Percentiles rank a stretch among this genome's conserved stretches.
phyloP scores from a whole-genome alignment of 2,329 filamentous ascomycete species.

The Fusarium sp. region DNA sequence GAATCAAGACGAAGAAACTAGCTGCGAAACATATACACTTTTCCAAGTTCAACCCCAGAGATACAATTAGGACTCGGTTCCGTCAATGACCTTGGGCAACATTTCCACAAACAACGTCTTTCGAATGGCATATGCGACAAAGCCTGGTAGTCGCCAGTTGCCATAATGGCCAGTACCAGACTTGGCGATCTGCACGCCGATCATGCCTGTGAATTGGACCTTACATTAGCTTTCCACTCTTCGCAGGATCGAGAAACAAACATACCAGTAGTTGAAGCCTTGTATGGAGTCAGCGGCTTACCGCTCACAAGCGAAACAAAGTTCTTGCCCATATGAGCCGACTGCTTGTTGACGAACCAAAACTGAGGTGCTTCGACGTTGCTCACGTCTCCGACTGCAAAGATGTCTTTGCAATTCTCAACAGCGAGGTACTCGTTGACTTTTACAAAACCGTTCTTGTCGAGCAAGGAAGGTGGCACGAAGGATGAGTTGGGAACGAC shows the following conservation, averaged over 20 bases:
- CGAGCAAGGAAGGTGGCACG: background rate
- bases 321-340: slow-evolving; percentile 9
- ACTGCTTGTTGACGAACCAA: slow-evolving; percentile 1
- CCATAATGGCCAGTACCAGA: background rate
- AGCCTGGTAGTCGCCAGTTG: slow-evolving; percentile 8
- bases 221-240: too few relatives aligned
- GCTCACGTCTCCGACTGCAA: slow-evolving; percentile 1
- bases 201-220: background rate
- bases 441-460: background rate
- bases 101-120: slow-evolving; percentile 8
- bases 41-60: too few relatives aligned
- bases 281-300: slow-evolving; percentile 1
- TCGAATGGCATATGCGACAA: background rate
- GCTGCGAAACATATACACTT: too few relatives aligned
- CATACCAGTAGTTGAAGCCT: slow-evolving; percentile 1
- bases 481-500: background rate
- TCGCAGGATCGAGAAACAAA: too few relatives aligned
- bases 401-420: background rate
- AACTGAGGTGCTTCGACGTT: background rate
- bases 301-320: background rate
- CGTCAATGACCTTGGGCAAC: slow-evolving; percentile 4
- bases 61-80: too few relatives aligned
- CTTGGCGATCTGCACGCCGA: slow-evolving; percentile 8
- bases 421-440: background rate
- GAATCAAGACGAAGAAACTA: too few relatives aligned